A percentile compares a stretch with the other conserved stretches of the same genome.
Evolutionary conservation across 2,329 filamentous ascomycete genomes (phyloP).

Genomic region (Plenodomus lindquistii): DNA sequence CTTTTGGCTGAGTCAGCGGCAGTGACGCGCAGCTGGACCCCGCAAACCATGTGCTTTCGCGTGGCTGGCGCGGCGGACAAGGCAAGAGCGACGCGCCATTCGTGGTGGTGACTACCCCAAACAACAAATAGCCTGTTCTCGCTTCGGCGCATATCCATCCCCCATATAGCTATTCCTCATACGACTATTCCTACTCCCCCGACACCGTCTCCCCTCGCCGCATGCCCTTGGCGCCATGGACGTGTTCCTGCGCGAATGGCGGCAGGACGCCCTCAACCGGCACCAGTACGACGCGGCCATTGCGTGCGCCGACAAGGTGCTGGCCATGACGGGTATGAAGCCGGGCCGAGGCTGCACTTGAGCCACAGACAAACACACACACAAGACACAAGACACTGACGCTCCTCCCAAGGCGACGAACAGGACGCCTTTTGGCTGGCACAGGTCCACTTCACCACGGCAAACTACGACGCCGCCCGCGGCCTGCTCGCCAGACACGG

Average conservation of each 20-base stretch:
- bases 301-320: slow-evolving; percentile 94
- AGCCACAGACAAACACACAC: background rate
- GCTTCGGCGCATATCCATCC: no score
- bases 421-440: slow-evolving; percentile 96
- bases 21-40: slow-evolving; percentile 13
- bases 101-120: no score
- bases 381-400: slow-evolving; percentile 15
- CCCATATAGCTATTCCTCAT: background rate
- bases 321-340: slow-evolving; percentile 87
- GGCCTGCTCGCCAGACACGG: slow-evolving; percentile 83
- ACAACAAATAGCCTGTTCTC: slow-evolving; percentile 2
- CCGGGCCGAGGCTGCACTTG: background rate
- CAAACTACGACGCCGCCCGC: slow-evolving; percentile 91
- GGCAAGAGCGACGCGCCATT: no score
- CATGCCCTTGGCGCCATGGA: slow-evolving; percentile 65
- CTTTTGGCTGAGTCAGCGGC: slow-evolving; percentile 20
- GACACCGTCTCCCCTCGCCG: background rate
- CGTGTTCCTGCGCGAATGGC: slow-evolving; percentile 89
- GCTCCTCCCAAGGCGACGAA: slow-evolving; percentile 70
- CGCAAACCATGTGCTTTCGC: slow-evolving; percentile 24
- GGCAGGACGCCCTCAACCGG: slow-evolving; percentile 92
- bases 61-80: slow-evolving; percentile 19
- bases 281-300: slow-evolving; percentile 96
- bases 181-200: background rate
- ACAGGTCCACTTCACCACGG: slow-evolving; percentile 95